A percentile compares a stretch with the other conserved stretches of the same genome.
Conservation (phyloP, 768 basidiomycete genomes). For the Amanita pallidorosea region DNA sequence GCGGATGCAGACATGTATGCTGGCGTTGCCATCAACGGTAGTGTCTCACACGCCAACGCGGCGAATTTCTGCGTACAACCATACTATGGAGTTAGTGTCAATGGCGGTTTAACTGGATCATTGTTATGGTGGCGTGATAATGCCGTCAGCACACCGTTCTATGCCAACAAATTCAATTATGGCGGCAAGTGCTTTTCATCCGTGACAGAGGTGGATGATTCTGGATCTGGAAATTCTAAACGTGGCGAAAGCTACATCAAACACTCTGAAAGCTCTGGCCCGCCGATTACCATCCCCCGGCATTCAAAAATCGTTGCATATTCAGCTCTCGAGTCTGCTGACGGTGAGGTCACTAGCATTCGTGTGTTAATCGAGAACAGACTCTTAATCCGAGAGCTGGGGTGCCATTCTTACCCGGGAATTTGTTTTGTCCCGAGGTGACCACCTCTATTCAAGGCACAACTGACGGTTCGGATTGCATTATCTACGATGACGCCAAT, state of each 20-base stretch:
- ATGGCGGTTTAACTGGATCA: constrained; percentile 11
- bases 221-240: background rate
- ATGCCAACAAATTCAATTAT: background rate
- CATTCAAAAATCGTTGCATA: background rate
- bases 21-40: constrained; percentile 12
- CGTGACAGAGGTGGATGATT: background rate
- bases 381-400: background rate
- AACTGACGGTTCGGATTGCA: background rate
- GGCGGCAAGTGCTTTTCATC: background rate
- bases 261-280: background rate
- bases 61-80: constrained; percentile 8
- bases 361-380: background rate
- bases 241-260: background rate
- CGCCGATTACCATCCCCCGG: background rate
- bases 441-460: background rate
- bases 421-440: constrained; percentile 1
- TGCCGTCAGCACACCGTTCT: background rate
- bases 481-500: background rate
- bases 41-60: constrained; percentile 8
- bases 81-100: constrained; percentile 6
- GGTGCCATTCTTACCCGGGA: background rate
- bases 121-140: constrained; percentile 8
- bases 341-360: background rate
- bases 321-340: background rate
- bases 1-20: constrained; percentile 10